These are phyloP conservation scores for Vigna radiata DNA, from an alignment of 306 rosid species.

Conservation along the genomic window DNA sequence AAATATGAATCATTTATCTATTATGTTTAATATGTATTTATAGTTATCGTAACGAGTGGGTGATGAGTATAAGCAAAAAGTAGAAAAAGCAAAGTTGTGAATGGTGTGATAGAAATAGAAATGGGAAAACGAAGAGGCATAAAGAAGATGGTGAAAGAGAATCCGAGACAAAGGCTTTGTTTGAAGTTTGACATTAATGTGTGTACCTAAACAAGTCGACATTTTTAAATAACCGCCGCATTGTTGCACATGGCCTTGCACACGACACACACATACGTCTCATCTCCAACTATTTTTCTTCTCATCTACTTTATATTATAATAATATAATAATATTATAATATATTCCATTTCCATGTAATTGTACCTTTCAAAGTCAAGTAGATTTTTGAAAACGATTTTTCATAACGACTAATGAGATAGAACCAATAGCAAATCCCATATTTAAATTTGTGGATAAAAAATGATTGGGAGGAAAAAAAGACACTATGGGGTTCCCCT, in stretches of 20 bases:
- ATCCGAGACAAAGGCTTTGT: background rate
- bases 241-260: conserved; percentile 42
- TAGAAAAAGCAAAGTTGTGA: background rate
- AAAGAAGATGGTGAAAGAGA: conserved; percentile 10
- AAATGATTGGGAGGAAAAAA: no score
- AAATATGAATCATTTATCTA: no score
- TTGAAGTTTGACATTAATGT: conserved; percentile 16
- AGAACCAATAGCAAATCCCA: no score
- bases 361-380: conserved; percentile 1
- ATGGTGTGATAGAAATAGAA: no score
- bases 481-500: no score
- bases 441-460: no score
- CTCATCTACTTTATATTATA: background rate
- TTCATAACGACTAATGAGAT: background rate
- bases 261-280: background rate
- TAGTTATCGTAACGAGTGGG: no score
- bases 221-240: conserved; percentile 41
- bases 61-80: background rate
- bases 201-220: conserved; percentile 18
- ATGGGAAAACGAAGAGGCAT: background rate
- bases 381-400: background rate
- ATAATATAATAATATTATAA: no score
- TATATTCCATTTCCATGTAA: background rate
- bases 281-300: conserved; percentile 3
- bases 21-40: no score